Percentiles rank a stretch among this genome's conserved stretches.
Evolutionary conservation across 306 rosid species (phyloP).

Genomic region (Pueraria montana): DNA sequence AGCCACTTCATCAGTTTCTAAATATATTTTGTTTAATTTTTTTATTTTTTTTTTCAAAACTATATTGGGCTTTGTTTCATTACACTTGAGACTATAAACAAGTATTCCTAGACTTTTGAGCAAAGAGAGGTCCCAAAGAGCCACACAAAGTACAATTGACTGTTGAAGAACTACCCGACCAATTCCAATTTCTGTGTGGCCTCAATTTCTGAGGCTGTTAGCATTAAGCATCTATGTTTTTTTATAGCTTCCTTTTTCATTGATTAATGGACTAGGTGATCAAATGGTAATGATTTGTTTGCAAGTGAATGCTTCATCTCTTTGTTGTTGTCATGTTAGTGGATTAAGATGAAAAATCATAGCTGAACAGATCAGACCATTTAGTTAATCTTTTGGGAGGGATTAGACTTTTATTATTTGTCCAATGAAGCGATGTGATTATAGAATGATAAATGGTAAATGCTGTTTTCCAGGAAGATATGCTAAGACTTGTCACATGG

Average conservation of each 20-base stretch:
- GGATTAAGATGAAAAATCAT: constrained; percentile 34
- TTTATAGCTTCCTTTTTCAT: constrained; percentile 34
- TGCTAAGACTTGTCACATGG: constrained; percentile 40
- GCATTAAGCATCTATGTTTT: constrained; percentile 46
- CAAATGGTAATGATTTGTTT: constrained; percentile 31
- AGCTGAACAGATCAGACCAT: background rate
- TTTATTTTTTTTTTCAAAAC: background rate
- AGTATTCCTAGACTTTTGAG: constrained; percentile 21
- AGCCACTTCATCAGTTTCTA: constrained; percentile 55
- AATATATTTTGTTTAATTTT: constrained; percentile 17
- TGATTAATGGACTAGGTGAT: constrained; percentile 29
- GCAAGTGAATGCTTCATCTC: background rate
- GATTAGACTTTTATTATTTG: background rate
- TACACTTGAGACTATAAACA: constrained; percentile 42
- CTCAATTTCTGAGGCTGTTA: constrained; percentile 43
- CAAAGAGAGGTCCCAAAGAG: constrained; percentile 41
- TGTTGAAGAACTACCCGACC: constrained; percentile 60
- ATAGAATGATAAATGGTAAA: constrained; percentile 5
- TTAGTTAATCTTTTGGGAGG: constrained; percentile 31
- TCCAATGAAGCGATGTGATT: background rate
- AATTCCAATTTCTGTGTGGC: constrained; percentile 43
- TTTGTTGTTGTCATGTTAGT: constrained; percentile 28
- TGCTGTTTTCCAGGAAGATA: constrained; percentile 29
- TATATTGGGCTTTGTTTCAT: constrained; percentile 37
- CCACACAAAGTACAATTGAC: constrained; percentile 55